Percentiles rank a stretch among this genome's conserved stretches.
phyloP scores from a whole-genome alignment of 805 yeast genomes.

The Zygoascus biomembranicola region DNA sequence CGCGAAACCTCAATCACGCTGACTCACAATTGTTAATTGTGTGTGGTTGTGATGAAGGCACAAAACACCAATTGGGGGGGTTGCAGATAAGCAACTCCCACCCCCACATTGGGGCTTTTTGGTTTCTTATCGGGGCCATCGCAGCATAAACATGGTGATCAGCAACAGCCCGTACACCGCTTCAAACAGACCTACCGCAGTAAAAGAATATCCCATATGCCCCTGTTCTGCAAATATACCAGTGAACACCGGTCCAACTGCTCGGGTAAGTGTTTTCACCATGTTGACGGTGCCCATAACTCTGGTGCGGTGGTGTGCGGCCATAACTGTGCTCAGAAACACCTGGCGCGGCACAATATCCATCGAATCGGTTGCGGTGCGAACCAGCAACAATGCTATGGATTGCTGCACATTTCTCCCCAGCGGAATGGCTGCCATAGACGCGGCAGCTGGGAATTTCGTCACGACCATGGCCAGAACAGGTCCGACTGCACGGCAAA shows the following conservation, averaged over 20 bases:
- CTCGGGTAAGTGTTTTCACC: constrained; percentile 76
- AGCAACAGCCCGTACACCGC: constrained; percentile 22
- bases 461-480: constrained; percentile 64
- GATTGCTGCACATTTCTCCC: constrained; percentile 38
- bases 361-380: constrained; percentile 66
- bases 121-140: not conserved
- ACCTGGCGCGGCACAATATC: constrained; percentile 91
- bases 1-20: too few relatives aligned
- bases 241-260: constrained; percentile 73
- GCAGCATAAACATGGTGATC: constrained; percentile 11
- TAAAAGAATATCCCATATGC: constrained; percentile 24
- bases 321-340: constrained; percentile 59
- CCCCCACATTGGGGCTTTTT: not conserved
- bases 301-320: constrained; percentile 54
- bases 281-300: constrained; percentile 83
- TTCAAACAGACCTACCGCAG: constrained; percentile 29
- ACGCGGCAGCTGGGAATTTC: constrained; percentile 69
- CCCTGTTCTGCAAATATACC: constrained; percentile 55
- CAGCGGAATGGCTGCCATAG: constrained; percentile 48
- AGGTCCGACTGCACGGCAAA: constrained; percentile 67
- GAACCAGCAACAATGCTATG: constrained; percentile 41
- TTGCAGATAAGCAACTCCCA: too few relatives aligned
- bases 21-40: too few relatives aligned
- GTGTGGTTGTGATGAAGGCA: too few relatives aligned
- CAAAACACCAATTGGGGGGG: too few relatives aligned